Percentiles rank a stretch among this genome's conserved stretches.
Conservation (phyloP, 2,329 filamentous ascomycete species). For the Penicillium sp. region DNA sequence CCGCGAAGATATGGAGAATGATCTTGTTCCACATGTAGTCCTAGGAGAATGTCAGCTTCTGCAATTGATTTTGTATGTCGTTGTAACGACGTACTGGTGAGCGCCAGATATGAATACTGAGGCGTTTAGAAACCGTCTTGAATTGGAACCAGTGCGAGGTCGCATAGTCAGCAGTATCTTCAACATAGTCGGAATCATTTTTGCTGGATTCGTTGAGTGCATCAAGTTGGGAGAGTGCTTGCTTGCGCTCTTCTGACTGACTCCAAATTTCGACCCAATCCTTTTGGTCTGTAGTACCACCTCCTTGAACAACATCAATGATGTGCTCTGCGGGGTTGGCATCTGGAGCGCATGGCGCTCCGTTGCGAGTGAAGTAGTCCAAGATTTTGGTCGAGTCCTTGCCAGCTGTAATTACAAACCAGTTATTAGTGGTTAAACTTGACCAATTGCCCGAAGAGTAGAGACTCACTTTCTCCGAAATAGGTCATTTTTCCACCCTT, state of each 20-base stretch:
- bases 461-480: constrained; percentile 55
- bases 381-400: constrained; percentile 44
- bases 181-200: constrained; percentile 24
- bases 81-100: constrained; percentile 29
- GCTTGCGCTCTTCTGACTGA: constrained; percentile 29
- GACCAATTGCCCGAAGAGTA: too few species aligned
- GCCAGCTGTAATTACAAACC: constrained; percentile 24
- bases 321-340: constrained; percentile 56
- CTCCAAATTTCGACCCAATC: constrained; percentile 40
- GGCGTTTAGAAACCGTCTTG: constrained; percentile 36
- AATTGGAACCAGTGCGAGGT: constrained; percentile 44
- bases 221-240: constrained; percentile 29
- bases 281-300: constrained; percentile 18
- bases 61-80: background rate
- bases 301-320: constrained; percentile 40
- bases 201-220: constrained; percentile 25
- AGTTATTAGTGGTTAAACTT: too few species aligned
- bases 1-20: constrained; percentile 54
- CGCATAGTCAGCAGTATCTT: constrained; percentile 40
- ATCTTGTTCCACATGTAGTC: constrained; percentile 51
- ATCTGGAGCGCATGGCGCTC: constrained; percentile 53
- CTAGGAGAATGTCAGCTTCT: constrained; percentile 13
- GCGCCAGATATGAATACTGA: constrained; percentile 36
- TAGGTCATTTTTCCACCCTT: constrained; percentile 66
- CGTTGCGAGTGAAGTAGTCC: constrained; percentile 55